These are phyloP conservation scores for Conringia planisiliqua DNA, from an alignment of 345 rosid species.

Conservation along the genomic window DNA sequence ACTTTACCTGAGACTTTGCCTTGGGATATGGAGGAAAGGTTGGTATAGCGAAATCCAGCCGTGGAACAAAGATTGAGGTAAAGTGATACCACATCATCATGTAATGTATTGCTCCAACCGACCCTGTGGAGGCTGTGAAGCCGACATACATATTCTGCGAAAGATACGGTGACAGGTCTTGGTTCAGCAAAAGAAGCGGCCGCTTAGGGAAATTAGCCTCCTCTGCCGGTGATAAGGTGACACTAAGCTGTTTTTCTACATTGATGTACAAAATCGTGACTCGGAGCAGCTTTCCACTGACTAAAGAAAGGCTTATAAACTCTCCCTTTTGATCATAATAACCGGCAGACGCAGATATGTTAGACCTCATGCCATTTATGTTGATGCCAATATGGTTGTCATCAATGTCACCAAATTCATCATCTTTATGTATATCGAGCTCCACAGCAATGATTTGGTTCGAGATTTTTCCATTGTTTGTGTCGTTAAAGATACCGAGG, in stretches of 20 bases:
- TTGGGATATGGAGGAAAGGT: conserved; percentile 49
- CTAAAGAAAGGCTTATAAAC: conserved; percentile 32
- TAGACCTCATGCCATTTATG: conserved; percentile 53
- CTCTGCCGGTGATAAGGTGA: conserved; percentile 45
- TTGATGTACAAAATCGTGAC: conserved; percentile 70
- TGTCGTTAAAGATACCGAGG: conserved; percentile 55
- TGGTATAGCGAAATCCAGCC: conserved; percentile 11
- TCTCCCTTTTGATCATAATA: conserved; percentile 40
- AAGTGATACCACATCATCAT: background rate
- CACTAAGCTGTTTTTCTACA: conserved; percentile 41
- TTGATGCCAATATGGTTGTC: conserved; percentile 85
- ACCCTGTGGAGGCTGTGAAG: conserved; percentile 70
- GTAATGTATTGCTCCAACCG: conserved; percentile 4
- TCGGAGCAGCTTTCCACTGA: conserved; percentile 45
- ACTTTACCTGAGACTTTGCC: background rate
- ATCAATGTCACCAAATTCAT: conserved; percentile 57
- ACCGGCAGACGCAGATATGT: conserved; percentile 51
- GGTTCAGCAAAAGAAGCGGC: conserved; percentile 46
- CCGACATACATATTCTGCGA: conserved; percentile 60
- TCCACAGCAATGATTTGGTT: conserved; percentile 70
- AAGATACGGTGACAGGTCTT: conserved; percentile 55
- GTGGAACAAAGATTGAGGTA: background rate
- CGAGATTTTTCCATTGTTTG: conserved; percentile 45
- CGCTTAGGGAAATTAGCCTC: conserved; percentile 34
- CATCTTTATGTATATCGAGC: conserved; percentile 62